Conservation (phyloP, 1,284 basidiomycete species). For the Schizophyllum commune region DNA sequence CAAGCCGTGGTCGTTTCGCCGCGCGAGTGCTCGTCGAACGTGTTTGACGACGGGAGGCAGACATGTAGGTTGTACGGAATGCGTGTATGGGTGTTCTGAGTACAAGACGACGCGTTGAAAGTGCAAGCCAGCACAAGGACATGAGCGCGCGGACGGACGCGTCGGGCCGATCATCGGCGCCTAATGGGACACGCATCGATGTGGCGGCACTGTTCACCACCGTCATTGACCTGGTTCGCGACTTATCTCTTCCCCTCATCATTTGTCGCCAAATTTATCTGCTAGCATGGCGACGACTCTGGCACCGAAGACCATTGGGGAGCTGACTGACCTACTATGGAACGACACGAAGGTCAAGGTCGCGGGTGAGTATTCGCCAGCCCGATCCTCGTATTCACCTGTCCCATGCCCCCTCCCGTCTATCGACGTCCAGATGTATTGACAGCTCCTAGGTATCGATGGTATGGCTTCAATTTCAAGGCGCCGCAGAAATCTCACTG, state of each 20-base stretch:
- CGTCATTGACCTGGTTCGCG: not conserved
- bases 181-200: not conserved
- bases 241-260: not conserved
- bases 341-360: slow-evolving; percentile 87
- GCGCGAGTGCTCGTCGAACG: not conserved
- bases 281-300: slow-evolving; percentile 14
- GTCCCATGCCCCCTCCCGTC: not conserved
- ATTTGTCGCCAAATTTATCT: not conserved
- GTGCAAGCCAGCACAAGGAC: not conserved
- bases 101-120: not conserved
- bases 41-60: not conserved
- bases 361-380: slow-evolving; percentile 51
- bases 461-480: slow-evolving; percentile 32
- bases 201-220: not conserved
- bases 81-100: not conserved
- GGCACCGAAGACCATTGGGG: slow-evolving; percentile 50
- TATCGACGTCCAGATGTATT: not conserved
- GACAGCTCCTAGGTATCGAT: slow-evolving; percentile 47
- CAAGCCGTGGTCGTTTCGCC: not conserved
- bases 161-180: not conserved
- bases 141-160: not conserved
- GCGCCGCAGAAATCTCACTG: not conserved
- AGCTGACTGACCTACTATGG: slow-evolving; percentile 49
- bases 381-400: not conserved
- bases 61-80: not conserved